A percentile compares a stretch with the other conserved stretches of the same genome.
phyloP scores from a whole-genome alignment of 257 asterid genomes.

The Handroanthus guayacan region DNA sequence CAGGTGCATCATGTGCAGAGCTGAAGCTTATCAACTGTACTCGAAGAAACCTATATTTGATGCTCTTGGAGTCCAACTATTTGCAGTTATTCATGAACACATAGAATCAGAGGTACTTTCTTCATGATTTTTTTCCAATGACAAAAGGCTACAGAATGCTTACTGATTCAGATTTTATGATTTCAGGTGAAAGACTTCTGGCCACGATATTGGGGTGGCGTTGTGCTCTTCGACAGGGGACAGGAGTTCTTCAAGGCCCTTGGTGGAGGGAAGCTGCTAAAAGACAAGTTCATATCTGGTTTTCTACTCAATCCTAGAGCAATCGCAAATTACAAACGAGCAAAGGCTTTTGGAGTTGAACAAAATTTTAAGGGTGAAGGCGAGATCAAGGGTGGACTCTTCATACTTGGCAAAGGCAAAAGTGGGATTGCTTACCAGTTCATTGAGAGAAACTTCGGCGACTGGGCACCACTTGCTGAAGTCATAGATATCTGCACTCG shows the following conservation, averaged over 20 bases:
- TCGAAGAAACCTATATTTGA: conserved; percentile 82
- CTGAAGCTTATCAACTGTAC: conserved; percentile 91
- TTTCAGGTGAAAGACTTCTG: conserved; percentile 82
- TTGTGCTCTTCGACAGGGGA: conserved; percentile 63
- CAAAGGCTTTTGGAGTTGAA: conserved; percentile 68
- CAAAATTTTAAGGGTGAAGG: conserved; percentile 85
- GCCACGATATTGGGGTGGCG: conserved; percentile 95
- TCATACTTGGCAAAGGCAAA: conserved; percentile 75
- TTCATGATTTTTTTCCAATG: not conserved
- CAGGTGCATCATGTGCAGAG: conserved; percentile 90
- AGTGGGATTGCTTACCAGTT: conserved; percentile 84
- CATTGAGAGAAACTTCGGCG: conserved; percentile 86
- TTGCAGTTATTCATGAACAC: conserved; percentile 78
- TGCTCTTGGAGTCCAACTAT: conserved; percentile 77
- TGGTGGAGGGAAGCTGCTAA: conserved; percentile 88
- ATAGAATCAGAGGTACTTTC: conserved; percentile 76
- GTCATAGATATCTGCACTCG: conserved; percentile 70
- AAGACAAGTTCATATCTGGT: conserved; percentile 80
- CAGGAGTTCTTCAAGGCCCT: conserved; percentile 78
- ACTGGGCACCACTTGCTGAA: conserved; percentile 89
- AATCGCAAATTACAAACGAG: conserved; percentile 77
- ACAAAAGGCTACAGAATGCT: conserved; percentile 17
- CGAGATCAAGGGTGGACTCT: conserved; percentile 83
- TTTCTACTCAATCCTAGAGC: conserved; percentile 83
- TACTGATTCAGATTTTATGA: not conserved